Percentiles rank a stretch among this genome's conserved stretches.
These are phyloP conservation scores for Arthroderma sp. DNA, from an alignment of 2,329 filamentous ascomycete species.

Conservation along the genomic window DNA sequence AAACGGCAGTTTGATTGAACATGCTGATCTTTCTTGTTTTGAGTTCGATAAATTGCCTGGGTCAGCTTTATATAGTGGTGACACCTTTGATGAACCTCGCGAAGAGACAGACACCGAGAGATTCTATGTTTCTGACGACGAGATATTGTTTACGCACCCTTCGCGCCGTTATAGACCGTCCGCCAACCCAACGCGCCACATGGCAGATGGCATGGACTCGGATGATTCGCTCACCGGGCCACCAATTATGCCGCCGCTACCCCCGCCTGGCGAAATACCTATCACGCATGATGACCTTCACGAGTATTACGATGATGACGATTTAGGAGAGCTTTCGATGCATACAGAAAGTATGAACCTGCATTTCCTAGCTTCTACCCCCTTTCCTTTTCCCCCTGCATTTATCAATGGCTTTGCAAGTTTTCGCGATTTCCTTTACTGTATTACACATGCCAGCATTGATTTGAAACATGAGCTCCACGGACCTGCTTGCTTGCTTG, in stretches of 20 bases:
- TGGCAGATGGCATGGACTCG: background rate
- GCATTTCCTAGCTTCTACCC: conserved; percentile 5
- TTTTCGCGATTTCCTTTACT: background rate
- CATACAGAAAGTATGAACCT: conserved; percentile 12
- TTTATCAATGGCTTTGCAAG: background rate
- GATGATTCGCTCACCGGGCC: background rate
- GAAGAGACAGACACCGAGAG: conserved; percentile 6
- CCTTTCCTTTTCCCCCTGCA: conserved; percentile 3
- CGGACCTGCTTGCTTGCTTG: background rate
- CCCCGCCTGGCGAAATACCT: background rate
- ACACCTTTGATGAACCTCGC: background rate
- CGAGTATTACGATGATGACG: conserved; percentile 3
- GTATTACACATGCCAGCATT: background rate
- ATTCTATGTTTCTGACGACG: conserved; percentile 11
- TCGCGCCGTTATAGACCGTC: too few relatives aligned
- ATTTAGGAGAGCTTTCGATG: conserved; percentile 4
- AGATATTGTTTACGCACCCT: too few relatives aligned
- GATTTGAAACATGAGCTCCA: background rate
- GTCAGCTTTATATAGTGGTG: background rate
- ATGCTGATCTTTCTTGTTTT: conserved; percentile 6
- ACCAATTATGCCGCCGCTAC: background rate
- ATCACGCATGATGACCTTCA: background rate
- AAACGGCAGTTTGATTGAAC: conserved; percentile 7
- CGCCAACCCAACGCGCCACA: too few relatives aligned
- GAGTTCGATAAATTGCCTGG: conserved; percentile 3